Evolutionary conservation across 2,329 filamentous ascomycete genomes (phyloP).

Genomic region (Camillea tinctor): DNA sequence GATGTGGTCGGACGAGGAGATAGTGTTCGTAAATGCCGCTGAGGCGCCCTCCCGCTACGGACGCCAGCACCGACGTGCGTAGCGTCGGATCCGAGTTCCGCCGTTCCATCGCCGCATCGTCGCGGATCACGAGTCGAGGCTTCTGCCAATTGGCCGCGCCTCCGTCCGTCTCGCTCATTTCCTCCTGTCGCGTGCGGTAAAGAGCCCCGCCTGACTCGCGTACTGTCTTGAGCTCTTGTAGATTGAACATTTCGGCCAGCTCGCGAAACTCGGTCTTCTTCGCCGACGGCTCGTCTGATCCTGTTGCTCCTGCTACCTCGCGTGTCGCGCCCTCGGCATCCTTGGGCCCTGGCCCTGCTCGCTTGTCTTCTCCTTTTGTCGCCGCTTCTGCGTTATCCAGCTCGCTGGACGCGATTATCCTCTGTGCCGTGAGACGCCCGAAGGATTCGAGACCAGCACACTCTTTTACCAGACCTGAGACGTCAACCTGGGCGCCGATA

Average conservation of each 20-base stretch:
- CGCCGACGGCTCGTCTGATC: background rate
- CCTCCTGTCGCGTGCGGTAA: slow-evolving; percentile 50
- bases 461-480: slow-evolving; percentile 67
- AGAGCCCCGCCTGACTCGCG: slow-evolving; percentile 62
- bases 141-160: slow-evolving; percentile 37
- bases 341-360: slow-evolving; percentile 3
- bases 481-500: slow-evolving; percentile 70
- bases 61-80: slow-evolving; percentile 5
- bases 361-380: background rate
- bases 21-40: slow-evolving; percentile 55
- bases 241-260: slow-evolving; percentile 68
- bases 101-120: slow-evolving; percentile 30
- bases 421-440: slow-evolving; percentile 42
- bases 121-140: slow-evolving; percentile 40
- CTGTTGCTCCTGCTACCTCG: slow-evolving; percentile 5
- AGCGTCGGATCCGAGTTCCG: slow-evolving; percentile 12
- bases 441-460: slow-evolving; percentile 64
- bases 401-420: slow-evolving; percentile 10
- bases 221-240: slow-evolving; percentile 63
- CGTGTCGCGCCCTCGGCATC: too few species aligned
- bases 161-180: slow-evolving; percentile 35
- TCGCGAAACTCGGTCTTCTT: slow-evolving; percentile 62
- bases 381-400: background rate
- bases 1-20: slow-evolving; percentile 64
- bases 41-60: slow-evolving; percentile 31